phyloP scores from a whole-genome alignment of 345 rosid species.

The Laguncularia racemosa region DNA sequence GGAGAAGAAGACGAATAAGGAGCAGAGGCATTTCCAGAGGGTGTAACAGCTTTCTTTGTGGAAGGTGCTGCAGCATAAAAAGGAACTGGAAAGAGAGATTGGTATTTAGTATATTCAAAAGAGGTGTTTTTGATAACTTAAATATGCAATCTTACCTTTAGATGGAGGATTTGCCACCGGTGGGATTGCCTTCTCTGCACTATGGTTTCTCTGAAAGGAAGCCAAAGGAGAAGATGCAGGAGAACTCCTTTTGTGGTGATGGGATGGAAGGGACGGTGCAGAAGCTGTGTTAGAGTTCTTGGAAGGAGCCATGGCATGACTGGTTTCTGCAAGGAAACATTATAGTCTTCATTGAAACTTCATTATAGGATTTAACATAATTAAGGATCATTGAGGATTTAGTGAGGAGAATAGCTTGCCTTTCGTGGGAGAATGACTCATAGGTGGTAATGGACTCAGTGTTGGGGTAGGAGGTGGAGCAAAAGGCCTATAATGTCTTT shows the following conservation, averaged over 20 bases:
- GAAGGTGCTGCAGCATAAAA: constrained; percentile 35
- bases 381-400: not conserved
- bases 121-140: not conserved
- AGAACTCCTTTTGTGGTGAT: too few relatives aligned
- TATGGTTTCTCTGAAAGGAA: too few relatives aligned
- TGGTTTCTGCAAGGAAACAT: too few relatives aligned
- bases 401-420: constrained; percentile 3
- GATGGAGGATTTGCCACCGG: not conserved
- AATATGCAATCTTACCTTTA: not conserved
- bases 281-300: too few relatives aligned
- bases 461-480: constrained; percentile 41
- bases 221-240: too few relatives aligned
- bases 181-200: not conserved
- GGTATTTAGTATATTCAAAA: too few relatives aligned
- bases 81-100: constrained; percentile 14
- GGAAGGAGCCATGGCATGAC: too few relatives aligned
- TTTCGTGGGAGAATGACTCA: constrained; percentile 10
- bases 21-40: constrained; percentile 16
- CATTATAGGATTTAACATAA: not conserved
- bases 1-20: constrained; percentile 26
- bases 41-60: constrained; percentile 9
- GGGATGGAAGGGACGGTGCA: too few relatives aligned
- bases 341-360: not conserved
- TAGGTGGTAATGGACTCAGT: constrained; percentile 9
- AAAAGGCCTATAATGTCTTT: constrained; percentile 38